Evolutionary conservation across 805 yeast genomes (phyloP), one percentile per base, ranked within the genome.

Genomic region (Yarrowia sp.): DNA sequence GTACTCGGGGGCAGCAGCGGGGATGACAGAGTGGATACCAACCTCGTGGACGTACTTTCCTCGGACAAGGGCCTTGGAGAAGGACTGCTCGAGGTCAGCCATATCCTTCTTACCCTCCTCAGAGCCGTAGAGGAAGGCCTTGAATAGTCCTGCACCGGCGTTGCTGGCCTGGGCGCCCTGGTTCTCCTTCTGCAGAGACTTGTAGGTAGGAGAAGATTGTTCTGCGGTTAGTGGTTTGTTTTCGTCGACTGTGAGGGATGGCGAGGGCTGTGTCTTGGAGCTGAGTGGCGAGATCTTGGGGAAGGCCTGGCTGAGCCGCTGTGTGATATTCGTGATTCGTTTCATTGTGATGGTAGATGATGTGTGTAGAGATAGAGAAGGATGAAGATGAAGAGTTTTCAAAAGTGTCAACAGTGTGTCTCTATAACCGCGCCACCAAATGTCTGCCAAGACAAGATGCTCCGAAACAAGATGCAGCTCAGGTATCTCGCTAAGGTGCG

Each of bases 1-100:
- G 66, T 78, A 78, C 32, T 77, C 78, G 33, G 70, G 68, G 8
- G 77, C 70, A 55, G 66, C 65, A n/a, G 69, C 72, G 3, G 81
- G 79, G 31, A 67, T 63, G 17, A 78, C 81, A 55, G 73, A 68
- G 69, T 78, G 81, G 35, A 72, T 67, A 17, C 70, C 72, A 42
- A 78, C 68, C 68, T 78, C 81, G 65, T 78, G 81, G 15, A 78
- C 81, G 68, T 75, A 76, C 67, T 77, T 75, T 45, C 81, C 81
- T 9, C 80, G 72, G 73, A 72, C 72, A 61, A 78, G 69, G 53
- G 70, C 71, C 67, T 71, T 69, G 33, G 77, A 74, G 66, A 74
- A 75, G 42, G 75, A 73, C 66, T 68, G 69, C 66, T 75, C 78
- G 65, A 74, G 68, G 51, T 71, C 71, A 58, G 72, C 73, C 39